Base-by-base conservation (phyloP, 78 protist species). In the Dictyostelium firmibasis region DNA sequence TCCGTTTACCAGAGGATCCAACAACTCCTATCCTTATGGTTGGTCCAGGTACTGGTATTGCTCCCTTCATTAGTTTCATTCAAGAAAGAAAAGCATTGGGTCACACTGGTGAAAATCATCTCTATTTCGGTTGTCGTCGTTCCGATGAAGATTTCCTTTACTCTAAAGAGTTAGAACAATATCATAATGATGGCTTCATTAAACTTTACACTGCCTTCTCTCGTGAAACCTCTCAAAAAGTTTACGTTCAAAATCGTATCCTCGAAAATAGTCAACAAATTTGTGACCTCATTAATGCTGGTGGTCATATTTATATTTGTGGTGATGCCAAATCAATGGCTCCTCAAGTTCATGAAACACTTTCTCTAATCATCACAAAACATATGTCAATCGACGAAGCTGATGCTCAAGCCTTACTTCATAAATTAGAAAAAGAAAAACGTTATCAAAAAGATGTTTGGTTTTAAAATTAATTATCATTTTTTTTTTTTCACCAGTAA, bases 31-130 rank as follows among this genome's bases (percentile, higher is more conserved):
- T 97, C 29, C 41, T 98, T 35, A 92, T 97, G 97, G 89, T 98
- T 47, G 99, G 99, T 25, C 99, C 99, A 10, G 99, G 99, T 78
- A 98, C 99, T 23, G 99, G 99, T 60, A 76, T 98, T 9, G 99
- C 99, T 2, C 99, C 99, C 6, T 96, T 98, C 85, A 31, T 97
- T 20, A 98, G 97, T 18, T 98, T 98, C 64, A 33, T 97, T 33
- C 98, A 98, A 44, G 96, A 92, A 43, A 75, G 98, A 64, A 11
- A 64, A 18, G 43, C 44, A 13, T 33, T 35, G 0, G 72, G 29
- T 13, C 78, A 62, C 4, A 78, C 93, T 20, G 93, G 93, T 29
- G 86, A 87, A 50, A 84, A 72, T 27, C 64, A 75, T 25, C 77
- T 98, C 84, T 98, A 57, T 92, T 98, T 97, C 81, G 99, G 99